Conservation (phyloP, 129 eudicot genomes). For the Flaveria ramosissima region DNA sequence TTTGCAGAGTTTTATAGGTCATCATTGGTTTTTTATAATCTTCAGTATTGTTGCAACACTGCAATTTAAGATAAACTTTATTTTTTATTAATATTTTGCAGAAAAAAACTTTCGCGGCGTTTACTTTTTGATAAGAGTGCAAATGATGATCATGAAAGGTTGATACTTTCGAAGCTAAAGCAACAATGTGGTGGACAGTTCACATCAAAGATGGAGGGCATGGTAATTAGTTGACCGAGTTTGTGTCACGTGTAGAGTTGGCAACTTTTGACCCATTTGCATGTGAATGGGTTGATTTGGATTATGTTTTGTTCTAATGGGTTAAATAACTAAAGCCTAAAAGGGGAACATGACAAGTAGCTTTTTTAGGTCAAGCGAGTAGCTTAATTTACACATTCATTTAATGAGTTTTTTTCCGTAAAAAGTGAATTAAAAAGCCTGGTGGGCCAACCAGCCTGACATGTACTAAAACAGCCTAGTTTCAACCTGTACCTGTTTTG, state of each 20-base stretch:
- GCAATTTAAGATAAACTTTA: background rate
- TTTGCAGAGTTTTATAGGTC: slow-evolving; percentile 87
- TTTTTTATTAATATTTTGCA: background rate
- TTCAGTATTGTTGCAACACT: background rate
- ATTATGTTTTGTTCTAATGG: background rate
- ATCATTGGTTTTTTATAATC: background rate
- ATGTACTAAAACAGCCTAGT: background rate
- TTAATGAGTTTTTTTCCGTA: background rate
- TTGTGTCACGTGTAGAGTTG: background rate
- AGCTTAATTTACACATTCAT: background rate
- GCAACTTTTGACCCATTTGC: background rate
- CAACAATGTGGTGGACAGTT: slow-evolving; percentile 91
- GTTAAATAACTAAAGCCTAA: background rate
- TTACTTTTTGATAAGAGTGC: slow-evolving; percentile 85
- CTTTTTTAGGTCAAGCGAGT: background rate
- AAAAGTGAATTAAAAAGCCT: background rate
- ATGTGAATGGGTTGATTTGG: background rate
- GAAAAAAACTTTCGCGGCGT: slow-evolving; percentile 89
- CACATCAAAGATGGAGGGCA: slow-evolving; percentile 96
- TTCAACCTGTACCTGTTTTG: background rate
- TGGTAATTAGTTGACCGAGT: slow-evolving; percentile 43
- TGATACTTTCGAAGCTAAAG: slow-evolving; percentile 70
- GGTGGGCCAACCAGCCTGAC: background rate
- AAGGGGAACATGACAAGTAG: background rate
- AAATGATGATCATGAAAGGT: slow-evolving; percentile 84